These are phyloP conservation scores for Tulasnella sp. DNA, from an alignment of 768 basidiomycete species.

Conservation along the genomic window DNA sequence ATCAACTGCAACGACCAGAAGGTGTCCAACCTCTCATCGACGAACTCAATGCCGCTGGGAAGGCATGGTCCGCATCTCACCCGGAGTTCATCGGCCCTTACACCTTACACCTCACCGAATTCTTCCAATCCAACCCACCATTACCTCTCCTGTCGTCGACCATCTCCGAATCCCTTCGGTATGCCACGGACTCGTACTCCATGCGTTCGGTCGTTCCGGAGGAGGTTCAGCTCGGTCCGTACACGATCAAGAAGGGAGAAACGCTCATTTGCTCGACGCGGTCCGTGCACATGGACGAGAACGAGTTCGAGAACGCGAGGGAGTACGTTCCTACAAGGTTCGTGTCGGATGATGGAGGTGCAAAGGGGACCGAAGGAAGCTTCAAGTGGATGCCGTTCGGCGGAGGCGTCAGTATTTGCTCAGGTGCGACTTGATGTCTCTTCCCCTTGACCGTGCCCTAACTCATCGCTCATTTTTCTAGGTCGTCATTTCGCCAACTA, in stretches of 20 bases:
- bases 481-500: slow-evolving; percentile 24
- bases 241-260: slow-evolving; percentile 24
- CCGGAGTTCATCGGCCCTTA: background rate
- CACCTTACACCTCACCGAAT: slow-evolving; percentile 22
- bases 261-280: slow-evolving; percentile 24
- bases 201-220: slow-evolving; percentile 13
- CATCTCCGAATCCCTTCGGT: slow-evolving; percentile 24
- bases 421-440: background rate
- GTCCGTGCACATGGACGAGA: slow-evolving; percentile 25
- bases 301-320: slow-evolving; percentile 15
- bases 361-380: slow-evolving; percentile 14
- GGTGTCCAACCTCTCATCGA: slow-evolving; percentile 24
- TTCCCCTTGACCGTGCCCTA: background rate
- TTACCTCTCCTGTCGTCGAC: slow-evolving; percentile 24
- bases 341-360: background rate
- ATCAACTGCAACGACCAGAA: slow-evolving; percentile 25
- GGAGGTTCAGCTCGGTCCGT: background rate
- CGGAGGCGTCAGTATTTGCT: slow-evolving; percentile 21
- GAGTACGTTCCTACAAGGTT: slow-evolving; percentile 21
- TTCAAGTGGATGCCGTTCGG: slow-evolving; percentile 29
- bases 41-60: slow-evolving; percentile 18
- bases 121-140: slow-evolving; percentile 24
- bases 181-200: slow-evolving; percentile 28
- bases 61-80: background rate
- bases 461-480: background rate